Evolutionary conservation across 176 grass and related monocot species (phyloP).

Genomic region (Musa troglodytarum): DNA sequence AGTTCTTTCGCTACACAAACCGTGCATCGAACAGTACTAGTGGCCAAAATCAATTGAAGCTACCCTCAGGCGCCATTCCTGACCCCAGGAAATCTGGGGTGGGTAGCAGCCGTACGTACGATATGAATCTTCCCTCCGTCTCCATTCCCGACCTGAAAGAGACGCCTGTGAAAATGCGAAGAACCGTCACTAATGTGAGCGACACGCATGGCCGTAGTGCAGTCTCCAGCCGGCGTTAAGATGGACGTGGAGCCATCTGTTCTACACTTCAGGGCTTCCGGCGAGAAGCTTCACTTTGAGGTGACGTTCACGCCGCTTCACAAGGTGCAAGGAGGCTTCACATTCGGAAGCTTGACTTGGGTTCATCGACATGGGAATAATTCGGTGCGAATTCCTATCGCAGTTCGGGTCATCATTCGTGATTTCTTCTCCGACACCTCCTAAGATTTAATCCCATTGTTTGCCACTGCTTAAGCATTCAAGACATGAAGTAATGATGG

Average conservation of each 20-base stretch:
- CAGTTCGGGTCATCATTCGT: slow-evolving; percentile 27
- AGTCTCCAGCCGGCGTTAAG: too few relatives aligned
- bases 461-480: too few relatives aligned
- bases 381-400: slow-evolving; percentile 41
- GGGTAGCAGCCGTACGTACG: neutral
- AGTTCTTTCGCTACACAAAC: slow-evolving; percentile 33
- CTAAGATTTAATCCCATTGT: neutral
- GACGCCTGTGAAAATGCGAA: slow-evolving; percentile 26
- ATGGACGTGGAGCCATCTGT: too few relatives aligned
- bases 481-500: too few relatives aligned
- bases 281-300: too few relatives aligned
- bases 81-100: neutral
- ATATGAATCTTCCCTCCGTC: slow-evolving; percentile 28
- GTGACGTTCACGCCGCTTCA: too few relatives aligned
- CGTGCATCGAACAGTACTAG: neutral
- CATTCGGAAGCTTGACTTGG: too few relatives aligned
- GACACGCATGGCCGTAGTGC: slow-evolving; percentile 17
- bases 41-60: neutral
- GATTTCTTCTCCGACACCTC: slow-evolving; percentile 38
- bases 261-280: too few relatives aligned
- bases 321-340: too few relatives aligned
- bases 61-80: slow-evolving; percentile 44
- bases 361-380: too few relatives aligned
- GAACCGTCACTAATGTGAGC: slow-evolving; percentile 48
- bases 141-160: slow-evolving; percentile 32